phyloP scores from a whole-genome alignment of 345 rosid genomes.

The Citrus inodora region DNA sequence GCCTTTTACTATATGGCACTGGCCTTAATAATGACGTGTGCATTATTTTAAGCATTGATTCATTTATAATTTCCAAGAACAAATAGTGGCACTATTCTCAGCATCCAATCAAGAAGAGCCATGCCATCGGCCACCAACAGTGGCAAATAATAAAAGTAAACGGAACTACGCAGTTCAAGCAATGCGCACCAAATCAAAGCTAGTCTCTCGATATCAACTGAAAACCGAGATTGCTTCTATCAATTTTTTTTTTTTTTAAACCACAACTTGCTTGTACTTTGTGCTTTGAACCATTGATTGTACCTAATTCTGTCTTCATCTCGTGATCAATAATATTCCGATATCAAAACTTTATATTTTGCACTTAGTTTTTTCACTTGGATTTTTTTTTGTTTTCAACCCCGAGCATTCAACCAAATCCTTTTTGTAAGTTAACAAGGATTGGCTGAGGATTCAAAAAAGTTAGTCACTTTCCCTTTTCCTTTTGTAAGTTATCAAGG shows the following conservation, averaged over 20 bases:
- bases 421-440: background rate
- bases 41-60: slow-evolving; percentile 12
- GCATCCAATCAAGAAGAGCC: slow-evolving; percentile 4
- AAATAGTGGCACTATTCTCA: background rate
- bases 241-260: background rate
- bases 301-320: slow-evolving; percentile 8
- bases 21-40: slow-evolving; percentile 3
- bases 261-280: background rate
- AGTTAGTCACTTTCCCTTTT: slow-evolving; percentile 5
- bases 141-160: background rate
- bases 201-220: background rate
- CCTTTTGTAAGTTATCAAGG: slow-evolving; percentile 18
- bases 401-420: background rate
- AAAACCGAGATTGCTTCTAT: background rate
- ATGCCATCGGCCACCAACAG: background rate
- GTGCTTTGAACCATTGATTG: background rate
- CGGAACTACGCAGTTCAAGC: background rate
- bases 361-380: background rate
- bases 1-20: slow-evolving; percentile 2
- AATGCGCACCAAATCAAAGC: background rate
- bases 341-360: background rate
- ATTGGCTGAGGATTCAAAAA: slow-evolving; percentile 14
- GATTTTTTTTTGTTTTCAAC: background rate
- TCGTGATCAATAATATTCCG: background rate
- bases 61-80: background rate